Percentiles rank a stretch among this genome's conserved stretches.
Conservation (phyloP, 1,284 basidiomycete species). For the Neolentinus lepideus region DNA sequence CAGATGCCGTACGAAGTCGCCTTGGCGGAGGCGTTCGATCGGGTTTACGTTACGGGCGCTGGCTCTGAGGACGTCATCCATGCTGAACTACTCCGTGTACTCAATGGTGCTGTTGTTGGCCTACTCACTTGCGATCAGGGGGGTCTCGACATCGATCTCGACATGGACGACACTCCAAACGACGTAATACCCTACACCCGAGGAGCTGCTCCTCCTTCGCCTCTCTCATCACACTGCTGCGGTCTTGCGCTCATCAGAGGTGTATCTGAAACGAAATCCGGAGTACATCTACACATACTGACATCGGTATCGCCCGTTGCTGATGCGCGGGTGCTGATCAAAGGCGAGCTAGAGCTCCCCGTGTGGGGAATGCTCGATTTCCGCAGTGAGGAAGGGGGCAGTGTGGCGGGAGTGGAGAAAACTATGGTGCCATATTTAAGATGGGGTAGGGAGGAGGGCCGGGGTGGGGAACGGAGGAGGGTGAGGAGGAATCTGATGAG, state of each 20-base stretch:
- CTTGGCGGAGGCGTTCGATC: slow-evolving; percentile 44
- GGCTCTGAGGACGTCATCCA: slow-evolving; percentile 70
- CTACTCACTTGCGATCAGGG: slow-evolving; percentile 48
- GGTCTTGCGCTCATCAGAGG: slow-evolving; percentile 74
- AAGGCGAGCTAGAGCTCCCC: slow-evolving; percentile 85
- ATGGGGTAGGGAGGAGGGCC: slow-evolving; percentile 57
- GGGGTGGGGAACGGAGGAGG: slow-evolving; percentile 65
- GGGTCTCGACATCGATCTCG: slow-evolving; percentile 24
- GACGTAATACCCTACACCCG: slow-evolving; percentile 44
- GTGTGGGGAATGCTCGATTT: slow-evolving; percentile 85
- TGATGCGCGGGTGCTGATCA: slow-evolving; percentile 50
- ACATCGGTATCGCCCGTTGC: slow-evolving; percentile 62
- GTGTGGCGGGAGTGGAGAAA: slow-evolving; percentile 49
- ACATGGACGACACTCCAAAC: slow-evolving; percentile 8
- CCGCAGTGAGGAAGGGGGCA: slow-evolving; percentile 30
- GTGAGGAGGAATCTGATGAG: slow-evolving; percentile 89
- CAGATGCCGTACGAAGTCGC: slow-evolving; percentile 64
- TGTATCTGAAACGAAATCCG: slow-evolving; percentile 32
- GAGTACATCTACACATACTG: slow-evolving; percentile 55
- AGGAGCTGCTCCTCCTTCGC: slow-evolving; percentile 41
- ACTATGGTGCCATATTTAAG: slow-evolving; percentile 76
- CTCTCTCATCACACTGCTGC: slow-evolving; percentile 49
- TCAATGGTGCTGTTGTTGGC: slow-evolving; percentile 81
- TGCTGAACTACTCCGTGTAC: slow-evolving; percentile 58
- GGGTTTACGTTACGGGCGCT: slow-evolving; percentile 58